Conservation (phyloP, 306 rosid genomes). For the Parietaria judaica region DNA sequence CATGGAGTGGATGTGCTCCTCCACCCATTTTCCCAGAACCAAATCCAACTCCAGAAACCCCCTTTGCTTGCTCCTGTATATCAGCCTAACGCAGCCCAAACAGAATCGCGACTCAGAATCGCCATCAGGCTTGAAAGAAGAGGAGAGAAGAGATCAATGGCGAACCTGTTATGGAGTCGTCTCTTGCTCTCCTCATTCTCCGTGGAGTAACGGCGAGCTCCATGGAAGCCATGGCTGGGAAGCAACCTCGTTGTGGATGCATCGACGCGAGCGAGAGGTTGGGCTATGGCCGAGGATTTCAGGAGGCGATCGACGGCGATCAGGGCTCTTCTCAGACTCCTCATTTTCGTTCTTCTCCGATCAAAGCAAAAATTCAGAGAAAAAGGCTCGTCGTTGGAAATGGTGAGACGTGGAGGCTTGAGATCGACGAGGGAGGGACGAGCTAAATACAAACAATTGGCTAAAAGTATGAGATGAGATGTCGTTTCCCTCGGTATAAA, state of each 20-base stretch:
- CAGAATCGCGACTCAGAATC: background rate
- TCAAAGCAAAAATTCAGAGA: too few relatives aligned
- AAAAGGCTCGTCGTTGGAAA: too few relatives aligned
- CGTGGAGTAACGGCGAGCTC: constrained; percentile 14
- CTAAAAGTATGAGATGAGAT: too few relatives aligned
- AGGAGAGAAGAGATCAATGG: background rate
- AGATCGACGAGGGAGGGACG: too few relatives aligned
- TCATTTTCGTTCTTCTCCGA: constrained; percentile 19
- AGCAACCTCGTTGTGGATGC: background rate
- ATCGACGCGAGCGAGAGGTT: constrained; percentile 10
- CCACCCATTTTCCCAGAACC: constrained; percentile 91
- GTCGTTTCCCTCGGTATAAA: too few relatives aligned
- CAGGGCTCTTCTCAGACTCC: constrained; percentile 30
- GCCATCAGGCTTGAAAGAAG: background rate
- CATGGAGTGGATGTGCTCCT: constrained; percentile 60
- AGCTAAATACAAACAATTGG: too few relatives aligned
- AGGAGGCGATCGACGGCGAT: constrained; percentile 27
- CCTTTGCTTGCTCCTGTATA: constrained; percentile 87
- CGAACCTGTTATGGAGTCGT: constrained; percentile 60
- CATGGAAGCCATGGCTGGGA: background rate
- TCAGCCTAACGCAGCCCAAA: constrained; percentile 26
- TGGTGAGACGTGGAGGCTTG: too few relatives aligned
- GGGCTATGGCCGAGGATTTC: constrained; percentile 14
- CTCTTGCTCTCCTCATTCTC: constrained; percentile 52
- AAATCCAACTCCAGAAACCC: constrained; percentile 84